Evolutionary conservation across 257 asterid species (phyloP), one percentile per base, ranked within the genome.

Genomic region (Cruciata laevipes): DNA sequence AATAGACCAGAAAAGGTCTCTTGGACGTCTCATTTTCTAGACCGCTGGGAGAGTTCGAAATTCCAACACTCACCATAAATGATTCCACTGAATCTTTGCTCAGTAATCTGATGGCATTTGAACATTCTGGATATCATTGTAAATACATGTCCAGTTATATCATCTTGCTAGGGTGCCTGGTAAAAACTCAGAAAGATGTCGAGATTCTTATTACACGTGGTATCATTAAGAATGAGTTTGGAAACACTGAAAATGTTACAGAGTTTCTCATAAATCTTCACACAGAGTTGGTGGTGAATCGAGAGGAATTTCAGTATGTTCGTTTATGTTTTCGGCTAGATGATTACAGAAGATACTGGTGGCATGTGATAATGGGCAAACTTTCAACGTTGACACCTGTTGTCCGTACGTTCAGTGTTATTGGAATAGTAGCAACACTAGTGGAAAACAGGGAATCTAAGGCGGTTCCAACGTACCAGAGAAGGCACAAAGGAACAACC

Each of bases 231-330:
- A 69, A 77, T 44, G 14, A 21, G 8, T 56, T 77, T 17, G 78
- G 71, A 0, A 69, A 71, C 27, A 61, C 42, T 6, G 60, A 60
- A 33, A 56, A n/a, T 14, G 78, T 77, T 5, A 68, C 75, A 12
- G 68, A 77, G 20, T 67, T 77, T 5, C 73, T 77, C 12, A 73
- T 70, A 68, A 73, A 74, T 70, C 78, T 77, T 10, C 42, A 70
- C 53, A 44, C 6, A 44, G 53, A 44, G 13, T 11, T 44, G 6
- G 53, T 44, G 53, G 16, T 8, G 16, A 70, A 77, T n/a, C n/a
- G 30, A 37, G 64, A 12, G 7, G 67, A 69, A 21, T 77, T 73
- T 55, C 70, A 73, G 18, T 77, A 73, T 55, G 73, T 65, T 42
- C 7, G 62, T 30, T 63, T 38, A 8, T 69, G 70, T 32, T 21